phyloP scores from a whole-genome alignment of 2,329 filamentous ascomycete genomes.

The Nemania diffusa region DNA sequence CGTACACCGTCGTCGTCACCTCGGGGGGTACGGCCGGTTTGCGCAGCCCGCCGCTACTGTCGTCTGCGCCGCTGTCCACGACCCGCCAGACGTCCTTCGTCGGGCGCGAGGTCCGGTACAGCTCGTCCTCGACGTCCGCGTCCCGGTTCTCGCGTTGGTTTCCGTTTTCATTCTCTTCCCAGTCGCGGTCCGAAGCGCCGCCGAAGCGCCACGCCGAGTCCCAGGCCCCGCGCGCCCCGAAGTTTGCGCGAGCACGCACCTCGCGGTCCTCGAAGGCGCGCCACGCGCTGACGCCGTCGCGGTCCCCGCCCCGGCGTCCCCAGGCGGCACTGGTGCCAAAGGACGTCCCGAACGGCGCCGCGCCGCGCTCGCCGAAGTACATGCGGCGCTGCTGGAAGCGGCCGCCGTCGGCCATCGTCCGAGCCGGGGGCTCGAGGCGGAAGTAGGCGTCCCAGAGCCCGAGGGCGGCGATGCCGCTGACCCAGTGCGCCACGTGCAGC shows the following conservation, averaged over 20 bases:
- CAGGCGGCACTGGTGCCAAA: background rate
- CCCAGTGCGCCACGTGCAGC: constrained; percentile 57
- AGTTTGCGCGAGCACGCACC: background rate
- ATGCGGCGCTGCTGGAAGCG: background rate
- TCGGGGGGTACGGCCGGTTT: background rate
- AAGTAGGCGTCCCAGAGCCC: constrained; percentile 53
- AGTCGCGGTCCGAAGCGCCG: too few species aligned
- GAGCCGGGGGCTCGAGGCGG: constrained; percentile 27
- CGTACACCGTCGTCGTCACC: constrained; percentile 23
- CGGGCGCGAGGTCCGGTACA: background rate
- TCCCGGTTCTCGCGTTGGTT: background rate
- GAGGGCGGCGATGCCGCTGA: constrained; percentile 52
- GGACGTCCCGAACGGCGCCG: background rate
- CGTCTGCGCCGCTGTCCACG: background rate
- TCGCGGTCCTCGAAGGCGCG: background rate
- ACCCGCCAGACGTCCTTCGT: too few species aligned
- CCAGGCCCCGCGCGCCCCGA: constrained; percentile 16
- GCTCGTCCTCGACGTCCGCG: constrained; percentile 22
- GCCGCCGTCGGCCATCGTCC: background rate
- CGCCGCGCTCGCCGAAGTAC: background rate
- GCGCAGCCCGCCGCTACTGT: background rate
- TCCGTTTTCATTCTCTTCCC: background rate
- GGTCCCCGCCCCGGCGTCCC: too few species aligned
- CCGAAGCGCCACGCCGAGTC: constrained; percentile 10
- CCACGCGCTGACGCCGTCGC: background rate